A percentile compares a stretch with the other conserved stretches of the same genome.
Conservation (phyloP, 768 basidiomycete species). For the Kwoniella botswanensis region DNA sequence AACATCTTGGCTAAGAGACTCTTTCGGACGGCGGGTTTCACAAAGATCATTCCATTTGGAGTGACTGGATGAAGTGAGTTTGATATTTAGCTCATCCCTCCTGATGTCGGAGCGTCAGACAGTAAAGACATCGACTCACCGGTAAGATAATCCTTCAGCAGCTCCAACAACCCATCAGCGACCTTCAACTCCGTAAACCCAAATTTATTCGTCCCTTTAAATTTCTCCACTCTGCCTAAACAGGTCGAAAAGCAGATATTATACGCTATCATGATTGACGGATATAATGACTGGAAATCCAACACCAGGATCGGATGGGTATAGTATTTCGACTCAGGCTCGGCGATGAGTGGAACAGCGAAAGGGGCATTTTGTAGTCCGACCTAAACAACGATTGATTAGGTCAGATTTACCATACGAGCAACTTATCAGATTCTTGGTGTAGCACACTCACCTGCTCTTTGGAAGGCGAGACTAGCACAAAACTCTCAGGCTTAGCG, state of each 20-base stretch:
- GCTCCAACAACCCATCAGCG: conserved; percentile 70
- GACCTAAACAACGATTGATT: conserved; percentile 65
- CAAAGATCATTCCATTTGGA: conserved; percentile 93
- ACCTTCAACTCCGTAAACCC: conserved; percentile 77
- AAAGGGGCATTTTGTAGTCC: conserved; percentile 95
- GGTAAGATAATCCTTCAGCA: conserved; percentile 75
- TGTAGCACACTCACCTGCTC: conserved; percentile 67
- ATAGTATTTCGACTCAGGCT: conserved; percentile 91
- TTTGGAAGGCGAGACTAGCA: conserved; percentile 87
- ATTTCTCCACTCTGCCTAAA: conserved; percentile 82
- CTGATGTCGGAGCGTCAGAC: too few relatives aligned
- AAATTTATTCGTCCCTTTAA: conserved; percentile 84
- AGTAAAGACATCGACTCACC: conserved; percentile 61
- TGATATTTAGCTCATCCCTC: background rate
- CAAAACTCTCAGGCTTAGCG: conserved; percentile 90
- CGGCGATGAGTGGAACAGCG: conserved; percentile 88
- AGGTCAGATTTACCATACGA: background rate
- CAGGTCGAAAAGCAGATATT: conserved; percentile 89
- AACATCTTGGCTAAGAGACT: conserved; percentile 91
- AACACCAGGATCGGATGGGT: conserved; percentile 88
- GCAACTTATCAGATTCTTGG: too few relatives aligned
- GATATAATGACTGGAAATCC: conserved; percentile 96
- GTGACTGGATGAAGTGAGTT: conserved; percentile 68
- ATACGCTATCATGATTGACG: conserved; percentile 97
- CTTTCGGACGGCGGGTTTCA: conserved; percentile 79